Conservation (phyloP, 176 grass and related monocot species). For the Canna indica region DNA sequence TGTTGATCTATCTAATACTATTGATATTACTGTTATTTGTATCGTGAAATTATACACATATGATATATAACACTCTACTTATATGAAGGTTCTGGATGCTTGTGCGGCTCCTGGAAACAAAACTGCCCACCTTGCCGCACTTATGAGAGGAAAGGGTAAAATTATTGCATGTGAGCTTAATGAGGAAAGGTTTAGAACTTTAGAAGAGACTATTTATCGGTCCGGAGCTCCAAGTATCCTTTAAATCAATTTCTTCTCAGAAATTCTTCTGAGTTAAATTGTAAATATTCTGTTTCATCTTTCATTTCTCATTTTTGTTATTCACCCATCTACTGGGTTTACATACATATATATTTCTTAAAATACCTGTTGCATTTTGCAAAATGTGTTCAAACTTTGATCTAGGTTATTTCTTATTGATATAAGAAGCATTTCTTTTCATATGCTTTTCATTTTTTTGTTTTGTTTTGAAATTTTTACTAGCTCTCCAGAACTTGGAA, state of each 20-base stretch:
- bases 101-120: constrained; percentile 99
- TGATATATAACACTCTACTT: background rate
- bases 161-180: constrained; percentile 83
- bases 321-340: background rate
- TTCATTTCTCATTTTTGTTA: background rate
- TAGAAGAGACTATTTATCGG: constrained; percentile 65
- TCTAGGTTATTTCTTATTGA: background rate
- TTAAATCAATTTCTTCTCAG: background rate
- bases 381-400: no score
- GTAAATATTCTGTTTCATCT: background rate
- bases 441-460: background rate
- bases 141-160: constrained; percentile 82
- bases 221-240: constrained; percentile 94
- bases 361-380: no score
- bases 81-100: constrained; percentile 92
- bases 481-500: no score
- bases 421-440: background rate
- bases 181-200: constrained; percentile 59
- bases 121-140: constrained; percentile 74
- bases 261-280: background rate
- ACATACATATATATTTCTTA: background rate
- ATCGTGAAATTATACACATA: background rate
- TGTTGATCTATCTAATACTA: background rate
- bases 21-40: background rate
- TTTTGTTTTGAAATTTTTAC: no score